These are phyloP conservation scores for Singerocomus rubriflavus DNA, from an alignment of 1,284 basidiomycete genomes.

Conservation along the genomic window DNA sequence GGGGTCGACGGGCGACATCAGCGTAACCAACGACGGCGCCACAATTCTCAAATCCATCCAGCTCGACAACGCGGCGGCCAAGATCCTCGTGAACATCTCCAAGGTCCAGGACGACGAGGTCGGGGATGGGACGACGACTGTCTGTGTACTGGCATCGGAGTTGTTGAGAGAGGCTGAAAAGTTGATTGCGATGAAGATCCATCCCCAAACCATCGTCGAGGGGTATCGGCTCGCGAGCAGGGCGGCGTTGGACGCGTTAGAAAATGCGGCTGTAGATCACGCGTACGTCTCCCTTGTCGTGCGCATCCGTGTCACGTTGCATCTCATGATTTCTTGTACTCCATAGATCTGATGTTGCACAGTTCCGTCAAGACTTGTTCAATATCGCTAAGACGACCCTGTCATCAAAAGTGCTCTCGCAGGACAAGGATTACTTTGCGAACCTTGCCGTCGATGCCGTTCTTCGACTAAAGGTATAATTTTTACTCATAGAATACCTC, in stretches of 20 bases:
- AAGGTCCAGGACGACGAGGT: slow-evolving; percentile 99
- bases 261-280: slow-evolving; percentile 81
- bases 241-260: slow-evolving; percentile 84
- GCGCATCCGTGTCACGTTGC: background rate
- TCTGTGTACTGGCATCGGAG: slow-evolving; percentile 92
- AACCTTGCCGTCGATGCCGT: slow-evolving; percentile 98
- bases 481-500: background rate
- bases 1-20: slow-evolving; percentile 87
- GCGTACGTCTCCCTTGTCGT: slow-evolving; percentile 49
- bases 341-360: slow-evolving; percentile 61
- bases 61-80: slow-evolving; percentile 97
- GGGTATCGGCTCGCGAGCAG: slow-evolving; percentile 92
- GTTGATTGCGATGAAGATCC: slow-evolving; percentile 89
- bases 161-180: slow-evolving; percentile 95
- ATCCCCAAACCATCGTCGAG: slow-evolving; percentile 99
- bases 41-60: slow-evolving; percentile 98
- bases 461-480: slow-evolving; percentile 77
- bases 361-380: slow-evolving; percentile 88
- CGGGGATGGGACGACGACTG: slow-evolving; percentile 95
- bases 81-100: slow-evolving; percentile 99
- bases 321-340: background rate
- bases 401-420: slow-evolving; percentile 93
- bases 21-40: slow-evolving; percentile 98
- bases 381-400: slow-evolving; percentile 97
- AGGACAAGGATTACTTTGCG: slow-evolving; percentile 98